Evolutionary conservation across 306 rosid genomes (phyloP).

Genomic region (Prunus armeniaca): DNA sequence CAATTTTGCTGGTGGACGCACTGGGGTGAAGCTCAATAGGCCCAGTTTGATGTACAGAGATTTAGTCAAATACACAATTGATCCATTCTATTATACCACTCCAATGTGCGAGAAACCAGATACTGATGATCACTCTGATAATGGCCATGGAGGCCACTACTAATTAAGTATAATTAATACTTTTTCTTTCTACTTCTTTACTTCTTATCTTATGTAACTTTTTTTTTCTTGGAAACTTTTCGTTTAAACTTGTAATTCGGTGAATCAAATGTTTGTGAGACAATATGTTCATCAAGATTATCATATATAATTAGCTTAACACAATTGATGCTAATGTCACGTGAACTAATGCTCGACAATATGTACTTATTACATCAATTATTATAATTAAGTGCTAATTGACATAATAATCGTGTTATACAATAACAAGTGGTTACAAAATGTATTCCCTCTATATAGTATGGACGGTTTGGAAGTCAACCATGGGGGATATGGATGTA

Average conservation of each 20-base stretch:
- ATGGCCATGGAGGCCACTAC: neutral
- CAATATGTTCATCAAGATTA: no score
- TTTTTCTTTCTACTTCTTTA: neutral
- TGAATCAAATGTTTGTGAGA: neutral
- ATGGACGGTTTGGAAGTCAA: no score
- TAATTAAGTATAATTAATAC: neutral
- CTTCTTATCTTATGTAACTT: neutral
- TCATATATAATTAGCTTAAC: no score
- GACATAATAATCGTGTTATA: no score
- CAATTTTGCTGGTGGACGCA: constrained; percentile 54
- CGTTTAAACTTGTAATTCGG: neutral
- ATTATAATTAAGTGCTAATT: no score
- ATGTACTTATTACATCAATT: no score
- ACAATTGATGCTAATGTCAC: no score
- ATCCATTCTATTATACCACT: constrained; percentile 63
- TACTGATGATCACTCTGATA: neutral
- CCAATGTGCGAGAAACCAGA: constrained; percentile 71
- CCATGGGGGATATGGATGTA: no score
- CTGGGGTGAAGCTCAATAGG: constrained; percentile 48
- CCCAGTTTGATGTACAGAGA: constrained; percentile 49
- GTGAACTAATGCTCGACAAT: no score
- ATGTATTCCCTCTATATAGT: no score
- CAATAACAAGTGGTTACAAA: no score
- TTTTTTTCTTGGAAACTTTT: neutral
- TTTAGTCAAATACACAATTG: constrained; percentile 34